These are phyloP conservation scores for Apiospora hydei DNA, from an alignment of 2,329 filamentous ascomycete genomes.

Conservation along the genomic window DNA sequence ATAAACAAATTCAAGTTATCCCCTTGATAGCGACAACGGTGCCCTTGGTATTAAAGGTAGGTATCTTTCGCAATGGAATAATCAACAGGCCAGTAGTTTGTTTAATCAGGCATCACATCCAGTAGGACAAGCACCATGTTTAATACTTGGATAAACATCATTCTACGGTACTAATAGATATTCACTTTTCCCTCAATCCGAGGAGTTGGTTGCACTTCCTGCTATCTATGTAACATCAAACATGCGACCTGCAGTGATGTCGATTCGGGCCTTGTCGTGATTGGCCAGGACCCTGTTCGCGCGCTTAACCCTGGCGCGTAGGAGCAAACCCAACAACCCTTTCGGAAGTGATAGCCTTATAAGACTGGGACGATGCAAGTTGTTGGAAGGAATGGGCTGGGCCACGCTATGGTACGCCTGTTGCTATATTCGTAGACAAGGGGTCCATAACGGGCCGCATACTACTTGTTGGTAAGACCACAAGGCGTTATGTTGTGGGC, in stretches of 20 bases:
- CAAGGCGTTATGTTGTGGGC: not conserved
- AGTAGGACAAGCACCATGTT: too few relatives aligned
- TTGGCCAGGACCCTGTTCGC: not conserved
- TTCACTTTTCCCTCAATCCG: too few relatives aligned
- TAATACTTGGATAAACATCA: too few relatives aligned
- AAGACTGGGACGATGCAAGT: not conserved
- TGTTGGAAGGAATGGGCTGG: not conserved
- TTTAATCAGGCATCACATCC: too few relatives aligned
- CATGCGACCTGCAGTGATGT: constrained; percentile 4
- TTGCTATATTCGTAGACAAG: not conserved
- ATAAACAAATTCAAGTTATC: too few relatives aligned
- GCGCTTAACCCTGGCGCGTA: not conserved
- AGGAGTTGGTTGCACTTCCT: too few relatives aligned
- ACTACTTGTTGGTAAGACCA: not conserved
- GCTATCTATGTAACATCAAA: not conserved
- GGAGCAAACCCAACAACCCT: not conserved
- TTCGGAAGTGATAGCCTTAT: not conserved
- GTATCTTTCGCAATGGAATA: too few relatives aligned
- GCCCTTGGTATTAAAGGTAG: too few relatives aligned
- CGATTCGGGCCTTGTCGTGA: not conserved
- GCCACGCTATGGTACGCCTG: not conserved
- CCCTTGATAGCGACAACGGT: too few relatives aligned
- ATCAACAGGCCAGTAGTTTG: too few relatives aligned
- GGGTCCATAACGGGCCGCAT: not conserved
- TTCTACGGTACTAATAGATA: too few relatives aligned